phyloP scores from a whole-genome alignment of 805 yeast genomes.

The Ogataea henricii region DNA sequence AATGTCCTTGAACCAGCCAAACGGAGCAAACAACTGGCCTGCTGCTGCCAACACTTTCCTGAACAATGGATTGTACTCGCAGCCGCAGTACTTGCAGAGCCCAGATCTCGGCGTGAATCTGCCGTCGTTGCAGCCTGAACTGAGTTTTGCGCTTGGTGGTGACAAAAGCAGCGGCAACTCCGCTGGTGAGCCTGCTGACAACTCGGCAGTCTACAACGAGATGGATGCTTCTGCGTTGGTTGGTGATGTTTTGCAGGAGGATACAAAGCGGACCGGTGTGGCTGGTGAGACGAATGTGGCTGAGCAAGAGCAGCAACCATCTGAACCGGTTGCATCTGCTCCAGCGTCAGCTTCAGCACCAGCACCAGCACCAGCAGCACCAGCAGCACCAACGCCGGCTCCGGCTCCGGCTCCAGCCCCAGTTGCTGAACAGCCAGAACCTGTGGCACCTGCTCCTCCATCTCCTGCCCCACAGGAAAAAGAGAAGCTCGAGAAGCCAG shows the following conservation, averaged over 20 bases:
- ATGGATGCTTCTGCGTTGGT: slow-evolving; percentile 6
- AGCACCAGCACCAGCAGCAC: not conserved
- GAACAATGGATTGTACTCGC: slow-evolving; percentile 12
- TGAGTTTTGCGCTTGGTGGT: slow-evolving; percentile 9
- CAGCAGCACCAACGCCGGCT: not conserved
- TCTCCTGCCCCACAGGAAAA: not conserved
- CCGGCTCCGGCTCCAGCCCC: slow-evolving; percentile 2
- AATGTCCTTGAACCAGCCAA: slow-evolving; percentile 6
- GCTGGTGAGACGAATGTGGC: not conserved
- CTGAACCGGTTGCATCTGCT: not conserved
- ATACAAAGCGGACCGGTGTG: not conserved
- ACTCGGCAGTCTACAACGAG: not conserved
- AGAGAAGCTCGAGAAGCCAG: slow-evolving; percentile 26
- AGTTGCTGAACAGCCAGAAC: too few relatives aligned
- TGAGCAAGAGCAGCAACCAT: not conserved
- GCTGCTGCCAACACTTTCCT: slow-evolving; percentile 11
- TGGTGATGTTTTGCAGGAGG: slow-evolving; percentile 3
- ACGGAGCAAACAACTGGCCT: slow-evolving; percentile 11
- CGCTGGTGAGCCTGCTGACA: too few relatives aligned
- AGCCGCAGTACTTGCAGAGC: slow-evolving; percentile 34
- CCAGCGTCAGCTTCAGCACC: not conserved
- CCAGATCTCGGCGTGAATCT: slow-evolving; percentile 8
- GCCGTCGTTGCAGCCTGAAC: slow-evolving; percentile 11
- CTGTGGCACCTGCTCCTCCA: not conserved
- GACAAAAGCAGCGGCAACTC: not conserved